phyloP scores from a whole-genome alignment of 257 asterid species.

The Ballota nigra region DNA sequence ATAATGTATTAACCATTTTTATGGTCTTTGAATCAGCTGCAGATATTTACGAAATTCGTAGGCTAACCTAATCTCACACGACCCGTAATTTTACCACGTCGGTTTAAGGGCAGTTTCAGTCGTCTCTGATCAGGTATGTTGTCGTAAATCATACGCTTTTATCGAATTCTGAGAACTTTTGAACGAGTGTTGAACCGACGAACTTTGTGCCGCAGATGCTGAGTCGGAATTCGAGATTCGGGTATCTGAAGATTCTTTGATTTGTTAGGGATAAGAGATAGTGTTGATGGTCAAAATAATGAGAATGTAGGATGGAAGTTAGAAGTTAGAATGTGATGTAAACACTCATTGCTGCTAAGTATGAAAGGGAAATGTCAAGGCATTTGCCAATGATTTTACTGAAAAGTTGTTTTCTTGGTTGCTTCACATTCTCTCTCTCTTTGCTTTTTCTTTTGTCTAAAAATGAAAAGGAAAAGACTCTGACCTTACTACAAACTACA shows the following conservation, averaged over 20 bases:
- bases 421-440: conserved; percentile 29
- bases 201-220: conserved; percentile 22
- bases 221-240: neutral
- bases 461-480: conserved; percentile 16
- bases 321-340: conserved; percentile 45
- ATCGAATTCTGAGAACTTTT: neutral
- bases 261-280: conserved; percentile 39
- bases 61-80: conserved; percentile 36
- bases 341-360: conserved; percentile 41
- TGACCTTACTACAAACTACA: conserved; percentile 19
- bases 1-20: neutral
- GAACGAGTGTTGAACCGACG: neutral
- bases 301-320: conserved; percentile 26
- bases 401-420: conserved; percentile 55
- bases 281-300: conserved; percentile 41
- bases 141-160: neutral
- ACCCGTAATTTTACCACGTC: neutral
- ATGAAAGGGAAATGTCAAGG: conserved; percentile 30
- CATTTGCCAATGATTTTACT: conserved; percentile 63
- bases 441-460: conserved; percentile 26
- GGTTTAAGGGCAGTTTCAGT: neutral
- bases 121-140: conserved; percentile 9
- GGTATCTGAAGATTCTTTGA: conserved; percentile 44
- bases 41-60: conserved; percentile 38
- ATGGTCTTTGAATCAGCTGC: conserved; percentile 50